phyloP scores from a whole-genome alignment of 139 green algal genomes.

The Gonium pectorale region DNA sequence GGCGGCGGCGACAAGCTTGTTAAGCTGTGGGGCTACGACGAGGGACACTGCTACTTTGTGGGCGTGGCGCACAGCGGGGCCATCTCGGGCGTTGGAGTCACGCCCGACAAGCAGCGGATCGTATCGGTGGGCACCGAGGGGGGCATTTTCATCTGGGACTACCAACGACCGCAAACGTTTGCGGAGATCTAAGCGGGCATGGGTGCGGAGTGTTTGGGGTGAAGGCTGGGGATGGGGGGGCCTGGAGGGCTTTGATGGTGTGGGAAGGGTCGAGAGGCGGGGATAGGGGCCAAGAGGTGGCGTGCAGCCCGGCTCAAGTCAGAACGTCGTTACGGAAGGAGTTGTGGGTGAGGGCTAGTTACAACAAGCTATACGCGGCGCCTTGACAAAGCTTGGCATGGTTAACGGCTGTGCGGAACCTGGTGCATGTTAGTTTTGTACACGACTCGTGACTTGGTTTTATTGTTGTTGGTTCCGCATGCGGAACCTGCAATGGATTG shows the following conservation, averaged over 20 bases:
- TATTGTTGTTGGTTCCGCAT: too few species aligned
- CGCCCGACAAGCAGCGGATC: conserved; percentile 76
- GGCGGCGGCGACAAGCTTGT: conserved; percentile 85
- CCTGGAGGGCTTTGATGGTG: not conserved
- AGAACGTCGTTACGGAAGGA: too few species aligned
- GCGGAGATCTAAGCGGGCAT: conserved; percentile 13
- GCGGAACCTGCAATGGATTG: too few species aligned
- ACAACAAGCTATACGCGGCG: too few species aligned
- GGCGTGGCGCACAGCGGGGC: conserved; percentile 76
- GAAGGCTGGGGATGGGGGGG: not conserved
- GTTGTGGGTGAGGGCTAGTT: too few species aligned
- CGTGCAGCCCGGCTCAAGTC: too few species aligned
- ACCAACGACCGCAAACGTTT: conserved; percentile 36
- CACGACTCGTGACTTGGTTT: too few species aligned
- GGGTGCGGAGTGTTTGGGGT: not conserved
- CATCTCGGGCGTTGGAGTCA: conserved; percentile 72
- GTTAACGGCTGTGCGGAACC: too few species aligned
- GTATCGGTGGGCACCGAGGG: conserved; percentile 83
- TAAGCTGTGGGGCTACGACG: conserved; percentile 88
- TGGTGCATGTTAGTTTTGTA: too few species aligned
- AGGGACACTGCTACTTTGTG: conserved; percentile 81
- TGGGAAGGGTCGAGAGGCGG: not conserved
- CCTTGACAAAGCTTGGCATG: too few species aligned
- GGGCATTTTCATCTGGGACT: conserved; percentile 85
- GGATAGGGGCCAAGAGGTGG: too few species aligned